Conservation (phyloP, 345 rosid genomes). For the Aegle marmelos region DNA sequence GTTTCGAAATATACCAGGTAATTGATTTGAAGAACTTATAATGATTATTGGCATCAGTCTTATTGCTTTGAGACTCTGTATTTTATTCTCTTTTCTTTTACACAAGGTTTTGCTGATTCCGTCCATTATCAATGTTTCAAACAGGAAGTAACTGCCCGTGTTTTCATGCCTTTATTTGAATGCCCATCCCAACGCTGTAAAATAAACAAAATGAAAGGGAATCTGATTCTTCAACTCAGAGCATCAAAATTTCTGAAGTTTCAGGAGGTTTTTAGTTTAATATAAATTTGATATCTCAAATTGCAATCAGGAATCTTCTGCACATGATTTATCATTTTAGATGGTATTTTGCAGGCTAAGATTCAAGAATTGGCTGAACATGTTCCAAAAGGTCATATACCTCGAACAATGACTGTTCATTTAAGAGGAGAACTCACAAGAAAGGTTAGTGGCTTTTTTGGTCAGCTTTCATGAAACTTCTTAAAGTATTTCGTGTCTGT, state of each 20-base stretch:
- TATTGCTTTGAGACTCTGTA: background rate
- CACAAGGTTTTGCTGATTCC: background rate
- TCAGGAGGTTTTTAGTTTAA: conserved; percentile 71
- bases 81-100: conserved; percentile 1
- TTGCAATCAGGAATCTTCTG: background rate
- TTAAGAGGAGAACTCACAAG: conserved; percentile 96
- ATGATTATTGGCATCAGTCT: background rate
- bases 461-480: conserved; percentile 6
- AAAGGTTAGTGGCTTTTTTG: conserved; percentile 55
- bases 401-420: conserved; percentile 93
- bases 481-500: background rate
- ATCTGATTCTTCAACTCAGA: conserved; percentile 93
- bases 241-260: conserved; percentile 96
- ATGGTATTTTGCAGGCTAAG: conserved; percentile 67
- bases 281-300: conserved; percentile 8
- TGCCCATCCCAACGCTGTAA: conserved; percentile 78
- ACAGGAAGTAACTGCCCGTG: conserved; percentile 93
- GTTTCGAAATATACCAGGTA: conserved; percentile 97
- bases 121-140: conserved; percentile 18
- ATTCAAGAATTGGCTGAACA: conserved; percentile 98
- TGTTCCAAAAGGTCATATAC: conserved; percentile 98
- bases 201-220: conserved; percentile 64
- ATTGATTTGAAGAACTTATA: background rate
- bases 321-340: conserved; percentile 7
- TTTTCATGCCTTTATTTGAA: conserved; percentile 89